Evolutionary conservation across 2,329 filamentous ascomycete genomes (phyloP).

Genomic region (Pseudocercospora fijiensis): DNA sequence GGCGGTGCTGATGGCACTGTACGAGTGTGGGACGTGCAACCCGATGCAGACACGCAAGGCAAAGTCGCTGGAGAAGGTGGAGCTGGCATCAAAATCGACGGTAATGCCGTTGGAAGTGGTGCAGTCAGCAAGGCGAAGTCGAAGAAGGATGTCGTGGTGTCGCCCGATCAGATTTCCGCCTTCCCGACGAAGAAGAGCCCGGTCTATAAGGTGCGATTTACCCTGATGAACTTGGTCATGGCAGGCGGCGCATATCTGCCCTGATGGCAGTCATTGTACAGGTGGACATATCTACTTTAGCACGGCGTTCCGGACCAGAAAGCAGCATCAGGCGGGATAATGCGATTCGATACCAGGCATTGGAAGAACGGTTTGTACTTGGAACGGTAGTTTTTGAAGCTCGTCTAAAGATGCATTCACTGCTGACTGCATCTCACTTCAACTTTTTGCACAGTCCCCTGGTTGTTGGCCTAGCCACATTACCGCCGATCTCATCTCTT

Average conservation of each 20-base stretch:
- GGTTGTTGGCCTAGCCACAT: background rate
- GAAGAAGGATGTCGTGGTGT: slow-evolving; percentile 84
- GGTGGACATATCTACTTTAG: slow-evolving; percentile 11
- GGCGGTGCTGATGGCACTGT: slow-evolving; percentile 91
- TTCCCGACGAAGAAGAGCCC: slow-evolving; percentile 97
- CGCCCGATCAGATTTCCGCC: slow-evolving; percentile 88
- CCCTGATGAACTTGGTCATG: slow-evolving; percentile 89
- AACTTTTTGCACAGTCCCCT: background rate
- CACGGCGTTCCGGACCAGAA: slow-evolving; percentile 19
- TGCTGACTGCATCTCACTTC: background rate
- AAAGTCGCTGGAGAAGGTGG: slow-evolving; percentile 53
- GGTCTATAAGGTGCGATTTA: slow-evolving; percentile 89
- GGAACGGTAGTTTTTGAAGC: background rate
- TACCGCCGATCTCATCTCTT: background rate
- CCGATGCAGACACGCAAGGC: slow-evolving; percentile 44
- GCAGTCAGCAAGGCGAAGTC: slow-evolving; percentile 61
- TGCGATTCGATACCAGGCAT: slow-evolving; percentile 11
- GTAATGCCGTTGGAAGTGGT: slow-evolving; percentile 30
- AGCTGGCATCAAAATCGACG: slow-evolving; percentile 52
- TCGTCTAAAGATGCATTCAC: background rate
- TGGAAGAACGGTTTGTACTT: background rate
- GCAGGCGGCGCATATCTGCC: slow-evolving; percentile 72
- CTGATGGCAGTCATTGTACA: slow-evolving; percentile 16
- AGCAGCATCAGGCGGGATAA: slow-evolving; percentile 8
- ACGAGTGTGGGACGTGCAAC: slow-evolving; percentile 86